phyloP scores from a whole-genome alignment of 2,329 filamentous ascomycete species.

The Cladobotryum mycophilum region DNA sequence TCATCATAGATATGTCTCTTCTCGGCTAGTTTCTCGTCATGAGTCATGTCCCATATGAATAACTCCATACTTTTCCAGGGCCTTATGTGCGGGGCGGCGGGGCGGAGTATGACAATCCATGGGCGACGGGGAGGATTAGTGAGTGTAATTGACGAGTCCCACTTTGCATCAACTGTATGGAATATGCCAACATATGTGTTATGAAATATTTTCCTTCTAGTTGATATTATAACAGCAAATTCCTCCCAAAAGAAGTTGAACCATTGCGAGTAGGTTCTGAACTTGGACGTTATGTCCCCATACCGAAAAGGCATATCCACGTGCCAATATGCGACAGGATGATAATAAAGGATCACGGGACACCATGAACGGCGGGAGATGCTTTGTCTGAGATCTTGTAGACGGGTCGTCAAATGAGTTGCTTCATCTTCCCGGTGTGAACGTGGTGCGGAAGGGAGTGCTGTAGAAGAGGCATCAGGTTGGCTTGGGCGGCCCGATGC shows the following conservation, averaged over 20 bases:
- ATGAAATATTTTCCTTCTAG: background rate
- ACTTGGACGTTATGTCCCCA: constrained; percentile 15
- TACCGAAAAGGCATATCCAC: constrained; percentile 20
- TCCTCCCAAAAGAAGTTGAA: constrained; percentile 15
- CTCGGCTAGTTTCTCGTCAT: constrained; percentile 19
- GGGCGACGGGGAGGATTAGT: constrained; percentile 32
- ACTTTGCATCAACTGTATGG: constrained; percentile 39
- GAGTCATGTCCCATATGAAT: constrained; percentile 47
- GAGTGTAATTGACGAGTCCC: constrained; percentile 21
- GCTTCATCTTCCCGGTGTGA: background rate
- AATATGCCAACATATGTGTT: constrained; percentile 38
- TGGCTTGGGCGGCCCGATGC: background rate
- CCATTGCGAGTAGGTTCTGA: constrained; percentile 19
- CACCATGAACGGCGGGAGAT: constrained; percentile 6
- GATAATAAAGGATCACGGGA: constrained; percentile 28
- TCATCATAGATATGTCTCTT: constrained; percentile 19
- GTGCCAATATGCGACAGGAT: constrained; percentile 36
- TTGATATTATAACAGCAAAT: background rate
- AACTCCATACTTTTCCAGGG: constrained; percentile 37
- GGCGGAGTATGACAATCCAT: constrained; percentile 46
- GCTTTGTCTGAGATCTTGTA: background rate
- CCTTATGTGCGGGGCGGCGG: constrained; percentile 30
- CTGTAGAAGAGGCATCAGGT: background rate
- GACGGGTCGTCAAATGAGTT: background rate
- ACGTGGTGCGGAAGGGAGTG: background rate